These are phyloP conservation scores for Boletus vinaceobasis DNA, from an alignment of 768 basidiomycete species.

Conservation along the genomic window DNA sequence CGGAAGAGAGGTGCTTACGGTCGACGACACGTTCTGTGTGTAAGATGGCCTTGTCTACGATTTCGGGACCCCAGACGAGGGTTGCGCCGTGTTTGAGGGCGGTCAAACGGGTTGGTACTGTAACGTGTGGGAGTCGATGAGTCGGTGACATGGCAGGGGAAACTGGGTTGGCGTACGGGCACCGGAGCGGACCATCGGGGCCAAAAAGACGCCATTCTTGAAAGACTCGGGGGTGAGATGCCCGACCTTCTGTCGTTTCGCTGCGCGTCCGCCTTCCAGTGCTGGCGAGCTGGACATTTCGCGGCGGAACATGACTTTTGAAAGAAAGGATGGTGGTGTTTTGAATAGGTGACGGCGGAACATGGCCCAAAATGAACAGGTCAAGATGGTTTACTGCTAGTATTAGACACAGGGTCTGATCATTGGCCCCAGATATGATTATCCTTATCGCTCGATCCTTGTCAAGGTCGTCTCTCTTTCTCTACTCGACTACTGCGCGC, in stretches of 20 bases:
- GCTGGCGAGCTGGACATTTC: slow-evolving; percentile 38
- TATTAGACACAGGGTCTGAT: no score
- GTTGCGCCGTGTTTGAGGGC: slow-evolving; percentile 91
- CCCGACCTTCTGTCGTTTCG: slow-evolving; percentile 55
- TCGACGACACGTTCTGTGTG: slow-evolving; percentile 81
- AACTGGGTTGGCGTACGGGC: slow-evolving; percentile 55
- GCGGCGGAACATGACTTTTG: slow-evolving; percentile 46
- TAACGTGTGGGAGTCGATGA: slow-evolving; percentile 12
- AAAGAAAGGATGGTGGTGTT: neutral
- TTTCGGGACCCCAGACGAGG: slow-evolving; percentile 95
- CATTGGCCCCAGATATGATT: neutral
- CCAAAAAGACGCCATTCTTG: slow-evolving; percentile 88
- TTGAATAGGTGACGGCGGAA: neutral
- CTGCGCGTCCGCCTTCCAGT: slow-evolving; percentile 27
- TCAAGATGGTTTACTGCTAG: neutral
- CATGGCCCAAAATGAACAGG: neutral
- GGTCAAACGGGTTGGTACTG: slow-evolving; percentile 83
- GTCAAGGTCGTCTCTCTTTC: neutral
- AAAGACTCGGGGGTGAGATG: slow-evolving; percentile 72
- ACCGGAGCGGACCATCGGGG: slow-evolving; percentile 97
- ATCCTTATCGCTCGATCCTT: neutral
- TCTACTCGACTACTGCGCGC: neutral
- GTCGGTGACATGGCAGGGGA: neutral
- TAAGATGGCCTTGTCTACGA: slow-evolving; percentile 93
- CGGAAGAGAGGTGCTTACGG: slow-evolving; percentile 49